Base-by-base conservation (phyloP, 2,329 filamentous ascomycete species). In the Alternaria dauci region DNA sequence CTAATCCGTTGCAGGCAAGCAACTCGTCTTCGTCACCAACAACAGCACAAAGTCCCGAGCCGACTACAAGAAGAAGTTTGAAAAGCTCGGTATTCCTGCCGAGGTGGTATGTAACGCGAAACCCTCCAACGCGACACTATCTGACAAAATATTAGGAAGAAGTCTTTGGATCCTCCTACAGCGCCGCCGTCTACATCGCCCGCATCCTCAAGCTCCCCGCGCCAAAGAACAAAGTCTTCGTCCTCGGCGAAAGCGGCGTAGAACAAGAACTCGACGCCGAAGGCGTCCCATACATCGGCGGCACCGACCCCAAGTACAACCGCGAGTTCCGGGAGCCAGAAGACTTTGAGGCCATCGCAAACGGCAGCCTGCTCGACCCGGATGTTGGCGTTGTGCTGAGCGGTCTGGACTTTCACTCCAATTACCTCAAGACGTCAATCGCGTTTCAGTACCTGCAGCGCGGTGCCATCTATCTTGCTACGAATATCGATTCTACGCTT, bases 41-140 rank as follows among this genome's bases (percentile, higher is more conserved):
- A 99, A 99, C 83, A 97, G 93, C 75, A 98, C 95, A 58, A 99
- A 99, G 79, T 97, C 94, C 11, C 91, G 95, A 58, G 84, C 87
- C 51, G 93, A 97, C 77, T 99, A 99, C 81, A 90, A 91, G 78
- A 93, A 94, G 83, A 99, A 98, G 76, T 89, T 99, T 61, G 88
- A 91, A 47, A 82, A 82, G 55, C 86, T 97, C 76, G 91, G 91
- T 47, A 97, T 99, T 71, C 89, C 91, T 1, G 89, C 88, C 70
- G 84, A 87, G 59, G 87, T 91, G 63, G 86, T 87, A 74, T 30
- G 79, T 75, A 20, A 23, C 3, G n/a, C 47, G 16, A 5, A 4
- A 23, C n/a, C 8, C 9, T 23, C 8, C 1, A 1, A 9, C 2
- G 18, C 52, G 11, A 4, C 30, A 47, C 12, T 28, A 14, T 30